Evolutionary conservation across 2,329 filamentous ascomycete species (phyloP).

Genomic region (Beauveria sp.): DNA sequence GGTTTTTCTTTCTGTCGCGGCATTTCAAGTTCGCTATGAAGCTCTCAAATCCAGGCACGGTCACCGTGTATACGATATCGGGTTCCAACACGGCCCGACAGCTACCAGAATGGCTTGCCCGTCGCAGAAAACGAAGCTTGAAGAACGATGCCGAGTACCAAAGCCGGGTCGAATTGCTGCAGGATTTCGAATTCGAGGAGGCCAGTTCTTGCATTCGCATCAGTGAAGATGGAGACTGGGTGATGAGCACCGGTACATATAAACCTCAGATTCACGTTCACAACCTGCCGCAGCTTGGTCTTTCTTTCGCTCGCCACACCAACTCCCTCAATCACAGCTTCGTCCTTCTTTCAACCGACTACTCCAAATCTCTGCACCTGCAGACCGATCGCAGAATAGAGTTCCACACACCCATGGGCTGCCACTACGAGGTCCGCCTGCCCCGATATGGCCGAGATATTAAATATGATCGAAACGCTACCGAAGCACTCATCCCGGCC

Average conservation of each 20-base stretch:
- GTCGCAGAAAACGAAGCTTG: constrained; percentile 79
- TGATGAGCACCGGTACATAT: constrained; percentile 83
- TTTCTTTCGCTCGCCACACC: constrained; percentile 92
- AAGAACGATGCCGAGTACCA: constrained; percentile 91
- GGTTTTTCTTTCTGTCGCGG: background rate
- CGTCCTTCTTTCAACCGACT: constrained; percentile 78
- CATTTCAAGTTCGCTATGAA: constrained; percentile 50
- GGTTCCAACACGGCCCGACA: constrained; percentile 81
- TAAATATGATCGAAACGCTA: constrained; percentile 70
- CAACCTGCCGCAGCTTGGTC: constrained; percentile 81
- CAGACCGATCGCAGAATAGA: constrained; percentile 88
- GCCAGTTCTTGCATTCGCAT: constrained; percentile 84
- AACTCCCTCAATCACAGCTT: constrained; percentile 88
- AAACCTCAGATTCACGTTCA: constrained; percentile 77
- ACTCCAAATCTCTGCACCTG: constrained; percentile 88
- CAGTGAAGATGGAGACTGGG: constrained; percentile 94
- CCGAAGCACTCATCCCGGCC: constrained; percentile 79
- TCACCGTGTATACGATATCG: constrained; percentile 91
- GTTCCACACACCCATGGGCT: constrained; percentile 82
- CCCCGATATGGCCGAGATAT: constrained; percentile 89
- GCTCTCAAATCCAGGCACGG: constrained; percentile 70
- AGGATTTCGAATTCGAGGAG: constrained; percentile 97
- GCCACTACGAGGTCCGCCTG: constrained; percentile 82
- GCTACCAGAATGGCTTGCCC: constrained; percentile 90
- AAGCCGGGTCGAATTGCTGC: constrained; percentile 86